A percentile compares a stretch with the other conserved stretches of the same genome.
Conservation (phyloP, 148 eudicot species). For the Persicaria maculosa region DNA sequence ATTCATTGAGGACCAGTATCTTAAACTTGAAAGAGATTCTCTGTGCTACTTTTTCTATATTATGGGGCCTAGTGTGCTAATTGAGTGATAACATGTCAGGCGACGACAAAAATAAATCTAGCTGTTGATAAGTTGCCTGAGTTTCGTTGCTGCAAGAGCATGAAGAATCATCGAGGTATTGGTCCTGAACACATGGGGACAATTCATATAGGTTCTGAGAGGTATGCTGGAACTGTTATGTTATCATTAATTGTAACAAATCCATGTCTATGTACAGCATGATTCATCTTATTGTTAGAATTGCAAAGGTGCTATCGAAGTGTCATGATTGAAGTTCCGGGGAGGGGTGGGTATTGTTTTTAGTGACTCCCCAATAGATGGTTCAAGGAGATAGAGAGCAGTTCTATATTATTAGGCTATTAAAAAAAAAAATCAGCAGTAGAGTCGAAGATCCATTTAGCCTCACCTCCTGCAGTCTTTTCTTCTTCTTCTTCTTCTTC, state of each 20-base stretch:
- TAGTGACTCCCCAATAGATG: neutral
- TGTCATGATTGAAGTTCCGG: neutral
- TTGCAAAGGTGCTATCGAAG: neutral
- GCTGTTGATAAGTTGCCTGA: constrained; percentile 80
- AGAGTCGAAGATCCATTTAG: neutral
- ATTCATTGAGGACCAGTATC: neutral
- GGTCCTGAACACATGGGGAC: constrained; percentile 97
- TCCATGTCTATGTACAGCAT: neutral
- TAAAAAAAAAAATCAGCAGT: too few relatives aligned
- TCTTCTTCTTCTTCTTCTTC: neutral
- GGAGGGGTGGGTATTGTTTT: neutral
- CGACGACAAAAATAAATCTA: constrained; percentile 87
- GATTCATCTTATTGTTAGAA: neutral
- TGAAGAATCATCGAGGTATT: constrained; percentile 28
- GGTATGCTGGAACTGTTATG: constrained; percentile 32
- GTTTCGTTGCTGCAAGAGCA: constrained; percentile 53
- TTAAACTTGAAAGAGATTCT: constrained; percentile 24
- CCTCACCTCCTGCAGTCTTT: neutral
- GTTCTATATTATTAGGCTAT: too few relatives aligned
- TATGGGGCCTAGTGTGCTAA: neutral
- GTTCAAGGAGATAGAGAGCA: neutral
- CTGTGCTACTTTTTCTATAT: neutral
- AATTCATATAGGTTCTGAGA: constrained; percentile 92
- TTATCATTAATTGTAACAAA: neutral
- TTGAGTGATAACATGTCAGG: constrained; percentile 37